A percentile compares a stretch with the other conserved stretches of the same genome.
Evolutionary conservation across 257 asterid genomes (phyloP).

Genomic region (Haberlea rhodopensis): DNA sequence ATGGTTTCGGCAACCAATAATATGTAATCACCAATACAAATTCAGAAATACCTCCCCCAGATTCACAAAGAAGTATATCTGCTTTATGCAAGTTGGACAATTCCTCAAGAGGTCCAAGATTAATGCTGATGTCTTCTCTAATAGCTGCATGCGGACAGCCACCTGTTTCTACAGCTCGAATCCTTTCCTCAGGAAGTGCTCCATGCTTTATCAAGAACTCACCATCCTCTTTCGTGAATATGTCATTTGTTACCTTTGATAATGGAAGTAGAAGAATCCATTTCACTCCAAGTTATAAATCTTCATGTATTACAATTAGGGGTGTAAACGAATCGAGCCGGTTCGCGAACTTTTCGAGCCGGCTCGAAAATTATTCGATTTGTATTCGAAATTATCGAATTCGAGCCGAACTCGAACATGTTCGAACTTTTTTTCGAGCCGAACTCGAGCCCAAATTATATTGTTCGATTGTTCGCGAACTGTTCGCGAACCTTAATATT

Average conservation of each 20-base stretch:
- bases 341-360: too few species aligned
- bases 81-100: conserved; percentile 81
- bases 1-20: too few species aligned
- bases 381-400: too few species aligned
- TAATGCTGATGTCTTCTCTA: conserved; percentile 96
- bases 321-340: too few species aligned
- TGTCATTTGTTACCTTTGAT: too few species aligned
- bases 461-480: too few species aligned
- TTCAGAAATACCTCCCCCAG: conserved; percentile 76
- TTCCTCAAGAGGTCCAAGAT: conserved; percentile 96
- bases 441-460: too few species aligned
- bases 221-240: conserved; percentile 95
- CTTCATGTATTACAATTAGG: neutral
- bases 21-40: neutral
- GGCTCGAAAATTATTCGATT: too few species aligned
- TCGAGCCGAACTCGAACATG: too few species aligned
- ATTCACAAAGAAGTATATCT: conserved; percentile 92
- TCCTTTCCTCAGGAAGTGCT: conserved; percentile 94
- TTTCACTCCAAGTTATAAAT: neutral
- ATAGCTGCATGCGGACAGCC: conserved; percentile 99
- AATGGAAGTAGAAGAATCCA: neutral
- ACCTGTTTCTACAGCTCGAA: conserved; percentile 96
- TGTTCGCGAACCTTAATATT: too few species aligned
- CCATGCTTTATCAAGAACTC: conserved; percentile 91
- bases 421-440: too few species aligned